Conservation (phyloP, 345 rosid genomes). For the Gossypium thurberi region DNA sequence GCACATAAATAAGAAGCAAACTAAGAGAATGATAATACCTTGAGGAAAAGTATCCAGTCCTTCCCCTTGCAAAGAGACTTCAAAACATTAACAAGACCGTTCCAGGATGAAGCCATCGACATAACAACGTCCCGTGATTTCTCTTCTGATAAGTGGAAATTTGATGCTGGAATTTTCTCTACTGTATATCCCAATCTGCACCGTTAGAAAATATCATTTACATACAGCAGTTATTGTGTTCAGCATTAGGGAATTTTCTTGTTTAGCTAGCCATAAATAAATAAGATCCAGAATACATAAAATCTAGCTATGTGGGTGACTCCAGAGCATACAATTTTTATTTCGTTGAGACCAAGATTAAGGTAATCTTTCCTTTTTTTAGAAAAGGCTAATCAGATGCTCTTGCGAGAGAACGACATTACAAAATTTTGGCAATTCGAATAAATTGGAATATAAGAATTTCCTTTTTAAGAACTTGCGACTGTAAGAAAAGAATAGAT, state of each 20-base stretch:
- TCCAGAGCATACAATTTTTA: background rate
- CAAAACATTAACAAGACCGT: conserved; percentile 41
- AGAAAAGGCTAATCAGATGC: background rate
- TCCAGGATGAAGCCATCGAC: conserved; percentile 66
- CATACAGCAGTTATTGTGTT: background rate
- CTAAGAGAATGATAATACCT: conserved; percentile 37
- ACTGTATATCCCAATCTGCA: conserved; percentile 74
- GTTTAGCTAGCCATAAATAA: background rate
- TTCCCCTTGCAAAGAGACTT: conserved; percentile 69
- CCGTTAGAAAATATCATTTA: conserved; percentile 11
- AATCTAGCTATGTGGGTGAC: background rate
- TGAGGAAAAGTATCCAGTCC: conserved; percentile 66
- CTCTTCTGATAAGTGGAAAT: conserved; percentile 57
- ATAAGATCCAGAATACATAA: background rate
- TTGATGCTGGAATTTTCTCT: conserved; percentile 67
- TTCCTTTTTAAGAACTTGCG: background rate
- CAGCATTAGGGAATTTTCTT: background rate
- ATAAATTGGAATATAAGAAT: background rate
- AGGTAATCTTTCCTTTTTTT: background rate
- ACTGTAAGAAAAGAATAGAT: background rate
- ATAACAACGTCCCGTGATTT: conserved; percentile 39
- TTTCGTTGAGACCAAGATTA: background rate
- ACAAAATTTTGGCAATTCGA: background rate
- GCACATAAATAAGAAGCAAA: background rate
- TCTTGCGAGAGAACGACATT: background rate